phyloP scores from a whole-genome alignment of 1,284 basidiomycete genomes.

The Papiliotrema fonsecae region DNA sequence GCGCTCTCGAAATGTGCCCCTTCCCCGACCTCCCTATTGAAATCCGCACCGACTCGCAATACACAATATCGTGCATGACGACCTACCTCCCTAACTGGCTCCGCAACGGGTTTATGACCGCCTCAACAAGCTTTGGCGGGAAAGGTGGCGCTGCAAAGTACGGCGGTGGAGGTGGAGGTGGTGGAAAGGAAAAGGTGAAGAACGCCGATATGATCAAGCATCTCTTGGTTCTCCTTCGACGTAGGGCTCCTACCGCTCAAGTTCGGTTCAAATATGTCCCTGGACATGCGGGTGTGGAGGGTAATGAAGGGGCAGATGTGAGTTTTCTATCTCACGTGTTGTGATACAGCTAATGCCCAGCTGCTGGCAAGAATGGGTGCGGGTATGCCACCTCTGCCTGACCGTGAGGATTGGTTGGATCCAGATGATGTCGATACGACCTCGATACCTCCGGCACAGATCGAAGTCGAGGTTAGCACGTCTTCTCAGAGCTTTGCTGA shows the following conservation, averaged over 20 bases:
- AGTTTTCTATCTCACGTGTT: conserved; percentile 11
- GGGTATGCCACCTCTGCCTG: conserved; percentile 19
- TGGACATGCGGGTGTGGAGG: conserved; percentile 39
- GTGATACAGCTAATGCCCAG: conserved; percentile 11
- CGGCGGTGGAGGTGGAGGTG: conserved; percentile 1
- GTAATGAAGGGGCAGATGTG: conserved; percentile 47
- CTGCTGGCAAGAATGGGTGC: conserved; percentile 39
- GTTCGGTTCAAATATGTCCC: conserved; percentile 44
- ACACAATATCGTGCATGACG: conserved; percentile 47
- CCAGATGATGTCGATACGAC: conserved; percentile 25
- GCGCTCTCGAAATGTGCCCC: conserved; percentile 45
- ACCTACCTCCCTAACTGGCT: conserved; percentile 45
- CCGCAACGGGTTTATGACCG: conserved; percentile 30
- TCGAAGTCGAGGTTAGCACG: conserved; percentile 42
- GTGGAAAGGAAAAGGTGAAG: conserved; percentile 25
- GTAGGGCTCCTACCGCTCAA: conserved; percentile 13
- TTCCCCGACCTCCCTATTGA: conserved; percentile 44
- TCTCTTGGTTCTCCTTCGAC: conserved; percentile 39
- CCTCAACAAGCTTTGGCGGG: conserved; percentile 3
- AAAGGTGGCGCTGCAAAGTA: background rate
- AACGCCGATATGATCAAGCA: conserved; percentile 48
- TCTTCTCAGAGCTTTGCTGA: background rate
- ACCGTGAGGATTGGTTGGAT: conserved; percentile 35
- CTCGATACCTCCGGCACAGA: conserved; percentile 38
- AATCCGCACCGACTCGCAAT: conserved; percentile 48